Evolutionary conservation across 176 grass and related monocot genomes (phyloP).

Genomic region (Eremochloa ophiuroides): DNA sequence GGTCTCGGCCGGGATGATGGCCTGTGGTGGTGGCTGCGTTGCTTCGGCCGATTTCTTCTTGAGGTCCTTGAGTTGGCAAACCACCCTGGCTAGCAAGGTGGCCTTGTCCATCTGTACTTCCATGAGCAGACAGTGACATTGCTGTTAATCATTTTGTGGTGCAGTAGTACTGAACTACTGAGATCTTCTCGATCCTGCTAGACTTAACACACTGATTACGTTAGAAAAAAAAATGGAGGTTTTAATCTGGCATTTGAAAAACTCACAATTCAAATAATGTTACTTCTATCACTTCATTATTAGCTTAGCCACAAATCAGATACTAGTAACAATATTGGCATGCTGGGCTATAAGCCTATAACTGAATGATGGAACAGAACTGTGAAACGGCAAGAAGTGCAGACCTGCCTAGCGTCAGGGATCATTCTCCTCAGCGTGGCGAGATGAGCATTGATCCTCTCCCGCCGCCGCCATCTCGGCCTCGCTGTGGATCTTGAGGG

Average conservation of each 20-base stretch:
- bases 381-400: conserved; percentile 12
- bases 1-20: conserved; percentile 17
- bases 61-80: conserved; percentile 32
- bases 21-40: not conserved
- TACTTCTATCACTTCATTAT: too few species aligned
- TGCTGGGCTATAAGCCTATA: too few species aligned
- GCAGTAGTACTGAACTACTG: too few species aligned
- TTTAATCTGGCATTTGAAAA: too few species aligned
- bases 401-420: conserved; percentile 68
- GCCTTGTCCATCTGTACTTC: conserved; percentile 52
- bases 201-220: too few species aligned
- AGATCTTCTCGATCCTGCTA: too few species aligned
- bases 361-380: conserved; percentile 5
- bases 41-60: conserved; percentile 27
- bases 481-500: conserved; percentile 68
- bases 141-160: not conserved
- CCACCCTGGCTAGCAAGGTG: conserved; percentile 25
- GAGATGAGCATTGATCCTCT: conserved; percentile 81
- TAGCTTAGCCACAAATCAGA: too few species aligned
- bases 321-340: too few species aligned
- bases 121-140: not conserved
- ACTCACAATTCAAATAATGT: too few species aligned
- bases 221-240: too few species aligned
- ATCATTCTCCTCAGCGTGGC: conserved; percentile 64
- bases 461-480: conserved; percentile 70